These are phyloP conservation scores for Penicilliopsis zonata DNA, from an alignment of 495 filamentous ascomycete species.

Conservation along the genomic window DNA sequence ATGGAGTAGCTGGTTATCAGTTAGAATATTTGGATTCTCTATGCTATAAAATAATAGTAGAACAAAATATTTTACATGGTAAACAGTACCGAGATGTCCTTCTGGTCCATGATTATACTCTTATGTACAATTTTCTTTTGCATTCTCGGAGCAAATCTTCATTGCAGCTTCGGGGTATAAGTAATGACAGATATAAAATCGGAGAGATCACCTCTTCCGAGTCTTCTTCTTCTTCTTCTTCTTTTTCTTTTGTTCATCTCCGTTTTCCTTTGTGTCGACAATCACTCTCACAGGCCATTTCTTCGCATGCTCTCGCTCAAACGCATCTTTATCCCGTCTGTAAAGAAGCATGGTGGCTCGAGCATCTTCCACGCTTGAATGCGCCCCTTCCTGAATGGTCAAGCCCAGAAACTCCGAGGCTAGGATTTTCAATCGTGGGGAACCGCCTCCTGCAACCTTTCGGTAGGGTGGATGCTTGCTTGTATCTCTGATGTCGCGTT, in stretches of 20 bases:
- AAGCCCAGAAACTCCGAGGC: constrained; percentile 67
- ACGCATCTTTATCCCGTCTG: constrained; percentile 62
- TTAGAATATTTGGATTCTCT: too few species aligned
- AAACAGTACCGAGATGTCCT: too few species aligned
- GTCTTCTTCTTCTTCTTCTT: constrained; percentile 43
- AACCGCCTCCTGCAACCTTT: constrained; percentile 61
- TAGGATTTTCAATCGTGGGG: constrained; percentile 64
- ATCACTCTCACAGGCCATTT: constrained; percentile 41
- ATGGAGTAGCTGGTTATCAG: too few species aligned
- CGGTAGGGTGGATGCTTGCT: constrained; percentile 62
- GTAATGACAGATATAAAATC: constrained; percentile 1
- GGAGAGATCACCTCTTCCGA: constrained; percentile 28
- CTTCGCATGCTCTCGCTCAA: constrained; percentile 66
- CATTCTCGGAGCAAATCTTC: constrained; percentile 1
- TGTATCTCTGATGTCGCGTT: constrained; percentile 72
- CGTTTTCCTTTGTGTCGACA: constrained; percentile 23
- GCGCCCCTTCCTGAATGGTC: constrained; percentile 68
- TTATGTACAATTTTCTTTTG: too few species aligned
- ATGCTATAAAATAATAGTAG: too few species aligned
- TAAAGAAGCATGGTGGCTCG: constrained; percentile 81
- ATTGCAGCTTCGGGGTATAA: constrained; percentile 3
- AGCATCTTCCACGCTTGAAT: constrained; percentile 79
- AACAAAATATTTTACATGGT: too few species aligned
- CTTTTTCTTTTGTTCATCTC: constrained; percentile 31
- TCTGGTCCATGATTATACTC: too few species aligned